Evolutionary conservation across 139 green algal genomes (phyloP), one percentile per base, ranked within the genome.

Genomic region (Coccomyxa sp.): DNA sequence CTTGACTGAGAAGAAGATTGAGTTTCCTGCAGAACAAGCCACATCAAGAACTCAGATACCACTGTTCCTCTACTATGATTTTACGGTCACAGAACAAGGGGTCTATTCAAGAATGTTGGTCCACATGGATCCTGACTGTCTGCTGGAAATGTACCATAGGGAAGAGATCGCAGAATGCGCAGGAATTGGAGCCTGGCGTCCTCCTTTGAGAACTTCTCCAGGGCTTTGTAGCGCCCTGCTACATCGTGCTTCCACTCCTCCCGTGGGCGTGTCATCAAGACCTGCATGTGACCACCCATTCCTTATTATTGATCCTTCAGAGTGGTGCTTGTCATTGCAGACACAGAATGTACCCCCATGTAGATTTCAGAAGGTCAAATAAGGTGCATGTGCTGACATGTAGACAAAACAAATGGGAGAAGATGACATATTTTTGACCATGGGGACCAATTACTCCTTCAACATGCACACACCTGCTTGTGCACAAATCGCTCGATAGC

Each of bases 121-220:
- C n/a, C n/a, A 71, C 63, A 71, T 71, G 21, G 63, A 71, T 71
- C 38, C 38, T 51, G 38, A 7, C 38, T 51, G 38, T 51, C 18
- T 71, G 21, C 63, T 71, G 63, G 9, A 25, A 25, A 71, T 71
- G 63, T 71, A 88, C 95, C 97, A 85, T 99, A 99, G 17, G 96
- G 96, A 88, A 99, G 89, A 51, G 91, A 93, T 79, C 96, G 93
- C 79, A 99, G 90, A 85, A 99, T 97, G 83, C 94, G 92, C 87
- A 99, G 89, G 83, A 98, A 96, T 86, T 96, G 91, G 75, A 94
- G 58, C 13, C 95, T 90, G 9, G 96, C 96, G 30, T 98, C 96
- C 79, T 99, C 95, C 86, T 97, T 95, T 81, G 87, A 92, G 84
- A 97, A 94, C 87, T 95, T 85, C 77, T 91, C 86, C 75, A 98